Base-by-base conservation (phyloP, 1,139 yeast genomes). In the Candida dubliniensis region DNA sequence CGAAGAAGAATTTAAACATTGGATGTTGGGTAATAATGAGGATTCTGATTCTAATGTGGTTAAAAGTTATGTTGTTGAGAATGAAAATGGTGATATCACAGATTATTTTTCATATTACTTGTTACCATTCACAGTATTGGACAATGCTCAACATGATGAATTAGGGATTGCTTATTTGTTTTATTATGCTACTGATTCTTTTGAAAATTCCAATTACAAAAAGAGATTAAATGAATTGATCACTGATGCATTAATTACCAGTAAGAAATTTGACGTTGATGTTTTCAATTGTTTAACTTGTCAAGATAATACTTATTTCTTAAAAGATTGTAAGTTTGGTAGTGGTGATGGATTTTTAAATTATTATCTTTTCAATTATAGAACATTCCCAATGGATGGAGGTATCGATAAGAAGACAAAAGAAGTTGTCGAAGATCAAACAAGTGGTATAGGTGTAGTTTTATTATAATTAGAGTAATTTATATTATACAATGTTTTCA, bases 261-360 rank as follows among this genome's bases (percentile, higher is more conserved):
- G 96, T 32, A 86, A 87, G 63, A 58, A 69, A 50, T 66, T 72
- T 43, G 74, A 76, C 35, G 89, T 87, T 57, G 99, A 93, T 63
- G 98, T 95, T 2, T 89, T 91, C 76, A 93, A 93, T 62, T 96
- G 97, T 12, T 75, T 93, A 49, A 83, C 97, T 0, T 76, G 90
- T 10, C 96, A 91, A 67, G 99, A 93, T 61, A 95, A 93, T 61
- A 79, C 90, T 8, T 69, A 83, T 48, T 89, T 93, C 66, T 71
- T 93, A 54, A 85, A 87, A 33, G 83, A 86, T 41, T 76, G 88
- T 66, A 88, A 89, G 62, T 93, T 95, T 63, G 97, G 96, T 23
- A 80, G 82, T 40, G 99, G 99, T 36, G 98, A 93, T 63, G 99
- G 99, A 0, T 79, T 79, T 61, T 76, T 93, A 59, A 87, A 93